Conservation (phyloP, 2,329 filamentous ascomycete genomes). For the Cytospora schulzeri region DNA sequence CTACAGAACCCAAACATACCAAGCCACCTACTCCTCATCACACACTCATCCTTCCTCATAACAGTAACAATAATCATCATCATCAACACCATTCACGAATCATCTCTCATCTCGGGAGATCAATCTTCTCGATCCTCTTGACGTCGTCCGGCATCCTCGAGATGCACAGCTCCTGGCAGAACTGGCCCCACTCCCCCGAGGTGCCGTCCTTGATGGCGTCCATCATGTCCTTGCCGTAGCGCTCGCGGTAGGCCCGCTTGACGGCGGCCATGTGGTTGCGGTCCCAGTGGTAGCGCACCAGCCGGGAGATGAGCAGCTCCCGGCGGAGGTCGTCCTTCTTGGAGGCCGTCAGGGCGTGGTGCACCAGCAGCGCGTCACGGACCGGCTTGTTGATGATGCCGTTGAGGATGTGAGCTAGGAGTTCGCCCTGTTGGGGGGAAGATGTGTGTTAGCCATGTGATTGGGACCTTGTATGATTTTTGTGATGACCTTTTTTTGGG, state of each 20-base stretch:
- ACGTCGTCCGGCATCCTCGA: slow-evolving; percentile 62
- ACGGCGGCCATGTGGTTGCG: slow-evolving; percentile 76
- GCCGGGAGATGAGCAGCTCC: slow-evolving; percentile 82
- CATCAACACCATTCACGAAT: background rate
- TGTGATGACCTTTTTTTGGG: no score
- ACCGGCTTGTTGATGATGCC: slow-evolving; percentile 95
- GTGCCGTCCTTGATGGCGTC: slow-evolving; percentile 79
- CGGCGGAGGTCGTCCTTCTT: slow-evolving; percentile 72
- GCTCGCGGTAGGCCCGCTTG: slow-evolving; percentile 76
- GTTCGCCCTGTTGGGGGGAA: slow-evolving; percentile 71
- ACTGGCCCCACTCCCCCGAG: slow-evolving; percentile 74
- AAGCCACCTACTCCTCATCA: background rate
- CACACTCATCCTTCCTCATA: slow-evolving; percentile 5
- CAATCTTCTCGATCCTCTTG: slow-evolving; percentile 50
- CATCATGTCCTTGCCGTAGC: slow-evolving; percentile 74
- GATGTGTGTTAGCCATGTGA: slow-evolving; percentile 19
- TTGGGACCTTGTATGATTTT: no score
- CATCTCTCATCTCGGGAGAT: slow-evolving; percentile 23
- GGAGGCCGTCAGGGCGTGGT: slow-evolving; percentile 82
- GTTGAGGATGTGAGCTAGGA: slow-evolving; percentile 92
- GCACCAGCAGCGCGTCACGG: slow-evolving; percentile 84
- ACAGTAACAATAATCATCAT: background rate
- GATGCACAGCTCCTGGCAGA: slow-evolving; percentile 72
- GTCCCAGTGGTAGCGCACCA: slow-evolving; percentile 94
- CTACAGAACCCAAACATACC: no score